Base-by-base conservation (phyloP, 768 basidiomycete species). In the Mycena epipterygia region DNA sequence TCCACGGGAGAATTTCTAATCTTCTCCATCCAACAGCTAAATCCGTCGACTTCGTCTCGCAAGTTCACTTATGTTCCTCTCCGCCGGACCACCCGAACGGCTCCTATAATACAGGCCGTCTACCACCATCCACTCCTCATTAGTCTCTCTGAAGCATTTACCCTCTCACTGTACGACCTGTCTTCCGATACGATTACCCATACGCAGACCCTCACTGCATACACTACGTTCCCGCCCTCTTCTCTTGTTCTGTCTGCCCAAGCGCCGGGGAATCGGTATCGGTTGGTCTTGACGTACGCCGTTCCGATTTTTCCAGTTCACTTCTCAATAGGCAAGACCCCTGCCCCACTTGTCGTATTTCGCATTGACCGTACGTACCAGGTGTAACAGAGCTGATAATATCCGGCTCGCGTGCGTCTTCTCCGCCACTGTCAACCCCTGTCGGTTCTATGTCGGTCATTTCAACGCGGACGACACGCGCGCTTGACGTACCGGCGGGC, bases 51-150 rank as follows among this genome's bases (percentile, higher is more conserved):
- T 27, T 84, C 87, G n/a, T 71, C 80, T 3, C 82, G 84, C 75
- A 84, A 83, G 58, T 78, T 87, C 51, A 81, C 85, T 17, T 89
- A 91, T 76, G 77, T 85, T 42, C 90, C 90, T 21, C 71, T 73
- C 23, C 81, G 81, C 41, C 78, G 83, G 51, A 81, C 71, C n/a
- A 55, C 78, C 6, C 82, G 89, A 51, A 82, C 78, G 8, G 78
- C 85, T 16, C 84, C 85, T 21, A 86, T 92, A 67, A 84, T 88
- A 53, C 90, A 90, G 52, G 92, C 91, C 17, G 93, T 86, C 11
- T 95, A 93, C 75, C 89, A 94, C 73, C 92, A 95, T 68, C 94
- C 93, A 1, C 81, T 95, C 7, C 89, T 95, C 58, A 86, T 93
- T 56, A 89, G 92, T 0, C 83, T 95, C 53, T 91, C 94, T 29